These are phyloP conservation scores for Trypanosoma theileri DNA, from an alignment of 208 protist genomes.

Conservation along the genomic window DNA sequence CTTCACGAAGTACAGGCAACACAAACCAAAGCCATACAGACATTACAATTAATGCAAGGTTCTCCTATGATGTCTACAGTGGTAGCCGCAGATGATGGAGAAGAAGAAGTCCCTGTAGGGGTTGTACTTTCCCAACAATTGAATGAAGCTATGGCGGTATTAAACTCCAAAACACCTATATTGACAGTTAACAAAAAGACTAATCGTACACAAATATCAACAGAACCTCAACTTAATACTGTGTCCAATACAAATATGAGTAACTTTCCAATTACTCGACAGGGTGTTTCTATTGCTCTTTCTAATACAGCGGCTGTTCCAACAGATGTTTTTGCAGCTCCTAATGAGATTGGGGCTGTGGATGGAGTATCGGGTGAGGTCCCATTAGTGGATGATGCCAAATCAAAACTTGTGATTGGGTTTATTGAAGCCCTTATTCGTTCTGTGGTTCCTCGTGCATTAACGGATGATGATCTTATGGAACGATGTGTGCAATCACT, in stretches of 20 bases:
- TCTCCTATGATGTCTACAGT: background rate
- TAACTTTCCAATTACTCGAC: background rate
- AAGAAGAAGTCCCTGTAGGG: slow-evolving; percentile 12
- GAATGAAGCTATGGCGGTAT: slow-evolving; percentile 13
- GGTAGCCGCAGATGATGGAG: background rate
- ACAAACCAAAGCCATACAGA: slow-evolving; percentile 22
- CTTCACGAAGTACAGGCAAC: slow-evolving; percentile 34
- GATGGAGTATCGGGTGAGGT: slow-evolving; percentile 13
- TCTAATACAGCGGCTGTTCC: background rate
- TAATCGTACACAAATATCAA: background rate
- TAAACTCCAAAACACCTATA: slow-evolving; percentile 10
- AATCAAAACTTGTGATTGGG: slow-evolving; percentile 58
- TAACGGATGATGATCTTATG: slow-evolving; percentile 64
- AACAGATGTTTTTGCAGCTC: background rate
- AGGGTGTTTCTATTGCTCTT: background rate
- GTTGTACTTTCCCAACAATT: slow-evolving; percentile 20
- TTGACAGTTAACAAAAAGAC: slow-evolving; percentile 1
- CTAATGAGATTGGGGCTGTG: background rate
- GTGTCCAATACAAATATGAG: background rate
- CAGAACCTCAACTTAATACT: slow-evolving; percentile 8
- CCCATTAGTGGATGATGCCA: slow-evolving; percentile 60
- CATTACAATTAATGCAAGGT: slow-evolving; percentile 35
- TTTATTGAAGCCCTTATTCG: slow-evolving; percentile 68
- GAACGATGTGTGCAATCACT: slow-evolving; percentile 54
- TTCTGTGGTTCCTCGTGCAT: slow-evolving; percentile 36